Percentiles rank a stretch among this genome's conserved stretches.
Evolutionary conservation across 2,329 filamentous ascomycete genomes (phyloP).

Genomic region (Aspergillus thermomutatus): DNA sequence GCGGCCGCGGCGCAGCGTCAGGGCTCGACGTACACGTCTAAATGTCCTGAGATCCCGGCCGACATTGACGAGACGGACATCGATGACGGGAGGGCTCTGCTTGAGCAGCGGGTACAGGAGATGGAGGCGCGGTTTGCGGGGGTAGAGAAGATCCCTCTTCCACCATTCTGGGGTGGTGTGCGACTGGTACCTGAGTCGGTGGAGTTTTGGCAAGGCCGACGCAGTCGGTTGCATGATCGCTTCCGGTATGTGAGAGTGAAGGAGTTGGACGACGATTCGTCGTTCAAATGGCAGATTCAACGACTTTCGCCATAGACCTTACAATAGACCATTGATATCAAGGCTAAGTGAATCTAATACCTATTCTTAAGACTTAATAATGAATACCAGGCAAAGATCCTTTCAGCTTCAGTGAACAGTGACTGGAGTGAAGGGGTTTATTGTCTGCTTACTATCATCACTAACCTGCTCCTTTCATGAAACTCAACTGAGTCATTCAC

Average conservation of each 20-base stretch:
- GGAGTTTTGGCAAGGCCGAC: conserved; percentile 94
- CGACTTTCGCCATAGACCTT: conserved; percentile 36
- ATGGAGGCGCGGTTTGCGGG: conserved; percentile 72
- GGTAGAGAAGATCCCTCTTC: conserved; percentile 77
- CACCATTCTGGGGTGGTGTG: conserved; percentile 91
- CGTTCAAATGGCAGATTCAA: conserved; percentile 46
- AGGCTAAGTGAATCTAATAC: not conserved
- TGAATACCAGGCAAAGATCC: not conserved
- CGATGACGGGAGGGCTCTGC: conserved; percentile 67
- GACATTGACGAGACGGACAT: conserved; percentile 35
- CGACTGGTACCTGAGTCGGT: conserved; percentile 79
- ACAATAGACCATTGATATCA: not conserved
- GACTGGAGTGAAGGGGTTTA: too few relatives aligned
- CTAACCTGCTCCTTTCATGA: too few relatives aligned
- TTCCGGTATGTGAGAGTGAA: conserved; percentile 77
- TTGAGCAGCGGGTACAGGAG: conserved; percentile 76
- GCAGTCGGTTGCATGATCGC: conserved; percentile 87
- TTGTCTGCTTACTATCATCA: too few relatives aligned
- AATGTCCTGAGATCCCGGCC: conserved; percentile 19
- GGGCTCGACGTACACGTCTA: not conserved
- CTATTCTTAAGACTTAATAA: not conserved
- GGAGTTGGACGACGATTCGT: conserved; percentile 50
- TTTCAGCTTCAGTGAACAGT: not conserved
- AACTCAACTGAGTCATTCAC: too few relatives aligned
- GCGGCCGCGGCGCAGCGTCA: conserved; percentile 13